These are phyloP conservation scores for Boletus rubropictus DNA, from an alignment of 768 basidiomycete genomes.

Conservation along the genomic window DNA sequence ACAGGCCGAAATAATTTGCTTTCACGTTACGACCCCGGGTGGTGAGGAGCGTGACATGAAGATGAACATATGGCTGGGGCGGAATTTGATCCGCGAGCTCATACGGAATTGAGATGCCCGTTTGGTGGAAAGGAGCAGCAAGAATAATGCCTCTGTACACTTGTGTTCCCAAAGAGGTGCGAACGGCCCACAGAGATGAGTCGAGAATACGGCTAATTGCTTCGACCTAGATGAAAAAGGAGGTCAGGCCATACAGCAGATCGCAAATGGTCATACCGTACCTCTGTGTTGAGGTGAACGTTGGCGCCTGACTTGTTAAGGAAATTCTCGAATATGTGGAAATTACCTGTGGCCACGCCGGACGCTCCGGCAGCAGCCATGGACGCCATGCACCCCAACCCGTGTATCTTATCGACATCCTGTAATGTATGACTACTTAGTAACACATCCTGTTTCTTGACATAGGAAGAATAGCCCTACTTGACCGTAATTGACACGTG, in stretches of 20 bases:
- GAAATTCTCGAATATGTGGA: slow-evolving; percentile 79
- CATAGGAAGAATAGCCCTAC: slow-evolving; percentile 28
- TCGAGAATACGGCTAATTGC: slow-evolving; percentile 43
- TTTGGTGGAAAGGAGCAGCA: slow-evolving; percentile 78
- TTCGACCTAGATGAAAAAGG: slow-evolving; percentile 38
- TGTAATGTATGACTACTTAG: slow-evolving; percentile 23
- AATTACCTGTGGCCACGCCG: slow-evolving; percentile 75
- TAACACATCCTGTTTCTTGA: not conserved
- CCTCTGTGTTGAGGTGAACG: slow-evolving; percentile 65
- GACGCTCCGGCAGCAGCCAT: slow-evolving; percentile 68
- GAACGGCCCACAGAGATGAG: slow-evolving; percentile 48
- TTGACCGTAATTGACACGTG: slow-evolving; percentile 82
- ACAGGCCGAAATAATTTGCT: slow-evolving; percentile 64
- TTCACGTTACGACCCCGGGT: slow-evolving; percentile 61
- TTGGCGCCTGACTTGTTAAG: slow-evolving; percentile 63
- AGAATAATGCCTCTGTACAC: slow-evolving; percentile 75
- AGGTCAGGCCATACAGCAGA: not conserved
- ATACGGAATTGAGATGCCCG: slow-evolving; percentile 49
- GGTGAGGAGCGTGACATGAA: slow-evolving; percentile 87
- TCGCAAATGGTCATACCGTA: slow-evolving; percentile 23
- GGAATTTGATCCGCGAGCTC: slow-evolving; percentile 51
- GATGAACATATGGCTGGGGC: slow-evolving; percentile 68
- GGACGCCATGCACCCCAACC: slow-evolving; percentile 62
- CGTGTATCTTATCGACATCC: slow-evolving; percentile 70
- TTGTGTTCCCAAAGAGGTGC: slow-evolving; percentile 40